A percentile compares a stretch with the other conserved stretches of the same genome.
phyloP scores from a whole-genome alignment of 345 rosid genomes.

The Populus nigra region DNA sequence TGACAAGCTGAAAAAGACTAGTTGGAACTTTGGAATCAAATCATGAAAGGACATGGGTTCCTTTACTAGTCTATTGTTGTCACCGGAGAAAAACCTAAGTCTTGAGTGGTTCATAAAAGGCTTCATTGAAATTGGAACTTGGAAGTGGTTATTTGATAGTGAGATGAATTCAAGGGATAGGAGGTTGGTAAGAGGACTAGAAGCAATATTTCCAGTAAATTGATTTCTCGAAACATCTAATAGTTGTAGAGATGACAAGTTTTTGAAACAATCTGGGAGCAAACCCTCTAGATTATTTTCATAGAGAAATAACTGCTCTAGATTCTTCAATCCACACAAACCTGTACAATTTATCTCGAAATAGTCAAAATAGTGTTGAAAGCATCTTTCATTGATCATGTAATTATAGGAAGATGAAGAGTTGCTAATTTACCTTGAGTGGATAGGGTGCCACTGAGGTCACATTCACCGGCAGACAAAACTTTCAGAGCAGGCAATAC shows the following conservation, averaged over 20 bases:
- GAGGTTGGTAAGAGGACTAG: background rate
- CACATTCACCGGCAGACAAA: background rate
- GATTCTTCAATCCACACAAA: too few relatives aligned
- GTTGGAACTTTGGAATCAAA: background rate
- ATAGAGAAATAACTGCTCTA: too few relatives aligned
- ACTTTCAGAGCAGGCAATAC: background rate
- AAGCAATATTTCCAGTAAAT: conserved; percentile 13
- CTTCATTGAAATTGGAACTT: background rate
- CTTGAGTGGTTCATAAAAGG: conserved; percentile 16
- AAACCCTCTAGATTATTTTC: background rate
- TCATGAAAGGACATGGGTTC: background rate
- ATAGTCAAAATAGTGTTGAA: background rate
- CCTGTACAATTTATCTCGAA: background rate
- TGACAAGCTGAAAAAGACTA: background rate
- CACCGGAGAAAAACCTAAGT: background rate
- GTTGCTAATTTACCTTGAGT: background rate
- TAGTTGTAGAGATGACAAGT: conserved; percentile 11
- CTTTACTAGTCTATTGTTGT: background rate
- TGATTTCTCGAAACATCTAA: conserved; percentile 17
- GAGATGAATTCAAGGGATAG: background rate
- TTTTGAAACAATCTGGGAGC: conserved; percentile 1
- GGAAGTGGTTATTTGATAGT: background rate
- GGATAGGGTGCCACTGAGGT: background rate
- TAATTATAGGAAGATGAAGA: background rate
- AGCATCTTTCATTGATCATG: background rate